phyloP scores from a whole-genome alignment of 495 filamentous ascomycete genomes.

The Cudoniella acicularis region DNA sequence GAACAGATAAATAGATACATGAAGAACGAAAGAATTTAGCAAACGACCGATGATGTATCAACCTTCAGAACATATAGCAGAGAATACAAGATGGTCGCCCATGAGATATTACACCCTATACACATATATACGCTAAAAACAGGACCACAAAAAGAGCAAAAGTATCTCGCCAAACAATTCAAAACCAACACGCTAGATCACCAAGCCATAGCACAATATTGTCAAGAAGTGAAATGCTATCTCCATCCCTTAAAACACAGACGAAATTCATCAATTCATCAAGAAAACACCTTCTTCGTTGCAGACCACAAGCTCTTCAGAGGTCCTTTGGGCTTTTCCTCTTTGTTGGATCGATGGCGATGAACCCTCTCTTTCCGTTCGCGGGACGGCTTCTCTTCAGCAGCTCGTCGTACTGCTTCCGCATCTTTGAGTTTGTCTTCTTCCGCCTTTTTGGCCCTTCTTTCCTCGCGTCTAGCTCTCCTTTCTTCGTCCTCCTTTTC shows the following conservation, averaged over 20 bases:
- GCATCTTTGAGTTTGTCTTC: conserved; percentile 10
- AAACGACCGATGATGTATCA: neutral
- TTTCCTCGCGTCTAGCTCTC: conserved; percentile 13
- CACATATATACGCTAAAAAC: neutral
- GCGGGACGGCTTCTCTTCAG: neutral
- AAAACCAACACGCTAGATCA: no score
- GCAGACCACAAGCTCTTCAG: conserved; percentile 18
- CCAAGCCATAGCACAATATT: no score
- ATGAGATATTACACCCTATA: neutral
- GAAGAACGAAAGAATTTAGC: neutral
- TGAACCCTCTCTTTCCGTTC: conserved; percentile 10
- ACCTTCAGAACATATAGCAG: neutral
- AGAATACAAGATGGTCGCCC: neutral
- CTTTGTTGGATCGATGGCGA: conserved; percentile 8
- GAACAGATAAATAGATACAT: neutral
- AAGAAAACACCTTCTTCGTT: conserved; percentile 22
- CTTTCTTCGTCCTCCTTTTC: conserved; percentile 23
- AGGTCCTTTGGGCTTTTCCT: conserved; percentile 15
- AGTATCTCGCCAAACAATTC: neutral
- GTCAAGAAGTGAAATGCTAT: neutral
- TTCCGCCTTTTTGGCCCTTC: conserved; percentile 13
- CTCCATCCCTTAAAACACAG: neutral
- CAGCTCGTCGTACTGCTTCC: neutral
- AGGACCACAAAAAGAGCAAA: neutral
- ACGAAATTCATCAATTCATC: neutral